phyloP scores from a whole-genome alignment of 495 filamentous ascomycete genomes.

The Penicillium atrosanguineum region DNA sequence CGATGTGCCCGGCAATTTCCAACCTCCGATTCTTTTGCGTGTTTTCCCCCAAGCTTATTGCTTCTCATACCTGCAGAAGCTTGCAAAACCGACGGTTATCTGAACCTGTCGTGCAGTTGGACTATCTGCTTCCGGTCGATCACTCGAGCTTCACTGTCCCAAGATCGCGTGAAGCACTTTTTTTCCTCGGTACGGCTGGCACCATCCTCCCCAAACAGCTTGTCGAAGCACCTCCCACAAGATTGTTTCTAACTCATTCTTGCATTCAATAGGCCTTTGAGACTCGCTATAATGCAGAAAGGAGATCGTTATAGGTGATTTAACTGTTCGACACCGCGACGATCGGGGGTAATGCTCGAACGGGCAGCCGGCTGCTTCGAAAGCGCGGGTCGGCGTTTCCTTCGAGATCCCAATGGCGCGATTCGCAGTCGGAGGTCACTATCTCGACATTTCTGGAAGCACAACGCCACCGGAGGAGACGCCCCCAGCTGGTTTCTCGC shows the following conservation, averaged over 20 bases:
- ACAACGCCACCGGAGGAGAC: slow-evolving; percentile 58
- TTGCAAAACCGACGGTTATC: not conserved
- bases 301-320: slow-evolving; percentile 24
- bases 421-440: slow-evolving; percentile 58
- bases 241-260: slow-evolving; percentile 10
- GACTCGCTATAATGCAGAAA: slow-evolving; percentile 31
- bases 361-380: slow-evolving; percentile 74
- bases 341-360: slow-evolving; percentile 75
- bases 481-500: slow-evolving; percentile 46
- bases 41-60: not conserved
- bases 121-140: not conserved
- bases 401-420: slow-evolving; percentile 55
- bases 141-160: not conserved
- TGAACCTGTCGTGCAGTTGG: not conserved
- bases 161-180: slow-evolving; percentile 5
- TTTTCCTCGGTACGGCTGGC: slow-evolving; percentile 22
- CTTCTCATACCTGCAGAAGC: not conserved
- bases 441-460: slow-evolving; percentile 64
- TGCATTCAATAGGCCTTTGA: not conserved
- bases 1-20: slow-evolving; percentile 31
- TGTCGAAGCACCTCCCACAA: slow-evolving; percentile 6
- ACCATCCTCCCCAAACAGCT: slow-evolving; percentile 15
- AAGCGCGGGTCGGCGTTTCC: slow-evolving; percentile 67
- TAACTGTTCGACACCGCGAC: slow-evolving; percentile 39
- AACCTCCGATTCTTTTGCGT: slow-evolving; percentile 26